phyloP scores from a whole-genome alignment of 805 yeast genomes.

The Suhomyces sp. region DNA sequence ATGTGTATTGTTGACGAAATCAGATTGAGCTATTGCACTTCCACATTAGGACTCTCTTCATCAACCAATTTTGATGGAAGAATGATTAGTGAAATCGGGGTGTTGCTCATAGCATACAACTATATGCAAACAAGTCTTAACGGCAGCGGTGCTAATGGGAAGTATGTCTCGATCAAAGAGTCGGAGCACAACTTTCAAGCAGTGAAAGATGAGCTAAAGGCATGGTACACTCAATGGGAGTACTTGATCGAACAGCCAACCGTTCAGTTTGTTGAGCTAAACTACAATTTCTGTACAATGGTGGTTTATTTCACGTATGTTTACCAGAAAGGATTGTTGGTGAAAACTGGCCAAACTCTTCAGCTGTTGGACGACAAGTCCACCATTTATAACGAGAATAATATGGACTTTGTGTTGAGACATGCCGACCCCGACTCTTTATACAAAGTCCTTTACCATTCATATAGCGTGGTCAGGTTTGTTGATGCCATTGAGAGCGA shows the following conservation, averaged over 20 bases:
- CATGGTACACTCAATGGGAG: conserved; percentile 71
- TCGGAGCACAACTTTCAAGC: conserved; percentile 26
- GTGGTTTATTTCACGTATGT: conserved; percentile 45
- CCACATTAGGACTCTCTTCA: conserved; percentile 52
- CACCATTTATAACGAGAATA: conserved; percentile 16
- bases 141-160: conserved; percentile 4
- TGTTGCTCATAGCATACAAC: conserved; percentile 56
- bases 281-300: conserved; percentile 60
- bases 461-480: conserved; percentile 42
- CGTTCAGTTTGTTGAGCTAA: conserved; percentile 70
- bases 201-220: conserved; percentile 47
- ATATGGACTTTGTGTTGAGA: conserved; percentile 20
- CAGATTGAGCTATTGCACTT: conserved; percentile 56
- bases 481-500: conserved; percentile 43
- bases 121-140: conserved; percentile 42
- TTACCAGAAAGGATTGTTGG: conserved; percentile 16
- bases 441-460: conserved; percentile 37
- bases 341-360: neutral
- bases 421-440: conserved; percentile 28
- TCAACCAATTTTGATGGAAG: conserved; percentile 81
- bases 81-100: conserved; percentile 71
- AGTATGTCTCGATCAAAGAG: conserved; percentile 9
- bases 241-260: conserved; percentile 67
- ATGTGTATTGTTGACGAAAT: conserved; percentile 59
- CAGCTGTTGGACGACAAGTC: neutral